Evolutionary conservation across 441 rosid genomes (phyloP).

Genomic region (Pelargonium cotyledonis): DNA sequence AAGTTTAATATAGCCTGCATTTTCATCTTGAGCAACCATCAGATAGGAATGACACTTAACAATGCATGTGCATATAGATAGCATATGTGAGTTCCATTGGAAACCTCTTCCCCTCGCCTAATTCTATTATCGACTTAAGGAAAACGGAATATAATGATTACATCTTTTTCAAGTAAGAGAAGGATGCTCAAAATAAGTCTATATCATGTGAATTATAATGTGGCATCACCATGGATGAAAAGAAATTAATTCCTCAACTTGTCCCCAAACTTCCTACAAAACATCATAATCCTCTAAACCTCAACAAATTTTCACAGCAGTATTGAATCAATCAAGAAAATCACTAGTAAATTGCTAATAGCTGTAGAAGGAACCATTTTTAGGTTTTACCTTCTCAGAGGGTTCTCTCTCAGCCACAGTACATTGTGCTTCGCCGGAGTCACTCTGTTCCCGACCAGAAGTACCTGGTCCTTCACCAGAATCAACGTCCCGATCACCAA

Average conservation of each 20-base stretch:
- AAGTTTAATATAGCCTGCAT: not conserved
- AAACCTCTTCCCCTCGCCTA: not conserved
- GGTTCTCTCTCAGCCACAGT: not conserved
- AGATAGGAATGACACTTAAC: not conserved
- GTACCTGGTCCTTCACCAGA: not conserved
- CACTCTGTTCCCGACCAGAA: not conserved
- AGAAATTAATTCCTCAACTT: not conserved
- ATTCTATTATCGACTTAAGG: no score
- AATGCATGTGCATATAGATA: not conserved
- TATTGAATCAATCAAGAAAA: not conserved
- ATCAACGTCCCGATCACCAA: not conserved
- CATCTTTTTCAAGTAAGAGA: no score
- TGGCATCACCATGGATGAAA: not conserved
- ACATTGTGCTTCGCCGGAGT: not conserved
- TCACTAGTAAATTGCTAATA: not conserved
- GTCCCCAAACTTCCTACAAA: not conserved
- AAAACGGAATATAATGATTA: no score
- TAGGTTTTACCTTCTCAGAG: not conserved
- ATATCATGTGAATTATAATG: no score
- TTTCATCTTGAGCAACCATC: not conserved
- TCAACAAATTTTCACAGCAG: not conserved
- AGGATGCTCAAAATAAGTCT: no score
- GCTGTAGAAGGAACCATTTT: not conserved
- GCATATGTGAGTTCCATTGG: not conserved
- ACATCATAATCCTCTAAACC: not conserved